phyloP scores from a whole-genome alignment of 306 rosid genomes.

The Trifolium pratense region DNA sequence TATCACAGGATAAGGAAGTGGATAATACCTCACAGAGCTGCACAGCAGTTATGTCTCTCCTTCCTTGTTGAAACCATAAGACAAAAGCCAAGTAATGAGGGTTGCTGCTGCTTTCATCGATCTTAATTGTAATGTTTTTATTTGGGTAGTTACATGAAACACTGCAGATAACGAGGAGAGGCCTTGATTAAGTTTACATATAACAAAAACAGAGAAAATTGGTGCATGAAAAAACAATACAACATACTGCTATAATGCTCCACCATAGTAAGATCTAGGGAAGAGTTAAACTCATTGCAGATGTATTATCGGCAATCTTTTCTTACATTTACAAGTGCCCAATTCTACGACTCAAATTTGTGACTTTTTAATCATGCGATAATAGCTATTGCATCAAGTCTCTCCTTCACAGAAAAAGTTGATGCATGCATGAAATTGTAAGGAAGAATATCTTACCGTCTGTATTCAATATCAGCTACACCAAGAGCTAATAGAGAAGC shows the following conservation, averaged over 20 bases:
- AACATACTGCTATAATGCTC: background rate
- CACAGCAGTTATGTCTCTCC: constrained; percentile 81
- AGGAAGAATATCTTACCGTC: constrained; percentile 56
- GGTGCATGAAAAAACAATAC: background rate
- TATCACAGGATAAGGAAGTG: constrained; percentile 24
- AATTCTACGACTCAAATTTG: background rate
- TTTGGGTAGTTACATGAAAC: constrained; percentile 86
- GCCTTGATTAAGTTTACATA: constrained; percentile 25
- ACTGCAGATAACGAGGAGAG: constrained; percentile 49
- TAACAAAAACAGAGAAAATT: constrained; percentile 2
- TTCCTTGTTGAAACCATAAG: constrained; percentile 87
- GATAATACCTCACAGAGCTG: constrained; percentile 84
- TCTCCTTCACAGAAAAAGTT: background rate
- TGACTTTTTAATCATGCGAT: background rate
- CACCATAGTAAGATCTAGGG: background rate
- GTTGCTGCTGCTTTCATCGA: constrained; percentile 68
- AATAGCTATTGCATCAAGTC: background rate
- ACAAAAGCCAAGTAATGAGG: constrained; percentile 88
- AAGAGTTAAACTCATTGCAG: background rate
- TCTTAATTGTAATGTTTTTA: constrained; percentile 79
- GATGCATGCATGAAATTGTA: constrained; percentile 21
- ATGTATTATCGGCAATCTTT: background rate
- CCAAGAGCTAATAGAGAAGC: constrained; percentile 64
- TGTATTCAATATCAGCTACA: constrained; percentile 68
- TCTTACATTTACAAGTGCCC: background rate